phyloP scores from a whole-genome alignment of 108 stramenopile genomes.

The Skeletonema marinoi region DNA sequence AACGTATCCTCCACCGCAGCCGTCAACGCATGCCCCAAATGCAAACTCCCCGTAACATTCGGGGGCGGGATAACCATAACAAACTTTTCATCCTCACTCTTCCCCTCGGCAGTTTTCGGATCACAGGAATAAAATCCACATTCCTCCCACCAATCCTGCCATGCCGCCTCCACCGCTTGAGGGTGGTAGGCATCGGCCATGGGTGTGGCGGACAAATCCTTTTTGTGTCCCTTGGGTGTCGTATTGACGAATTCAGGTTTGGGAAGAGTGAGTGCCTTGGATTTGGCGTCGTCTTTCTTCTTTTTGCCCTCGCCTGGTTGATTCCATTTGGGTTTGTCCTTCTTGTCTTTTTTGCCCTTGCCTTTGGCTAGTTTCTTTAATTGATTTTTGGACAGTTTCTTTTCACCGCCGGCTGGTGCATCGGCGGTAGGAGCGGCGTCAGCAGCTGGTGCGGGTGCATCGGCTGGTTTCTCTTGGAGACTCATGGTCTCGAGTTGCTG shows the following conservation, averaged over 20 bases:
- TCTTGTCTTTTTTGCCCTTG: slow-evolving; percentile 72
- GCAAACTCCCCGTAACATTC: slow-evolving; percentile 97
- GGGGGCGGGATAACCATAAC: slow-evolving; percentile 99
- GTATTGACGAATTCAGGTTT: slow-evolving; percentile 73
- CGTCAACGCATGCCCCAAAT: slow-evolving; percentile 99
- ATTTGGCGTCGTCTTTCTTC: slow-evolving; percentile 64
- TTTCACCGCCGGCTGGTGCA: slow-evolving; percentile 11
- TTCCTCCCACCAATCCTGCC: slow-evolving; percentile 99
- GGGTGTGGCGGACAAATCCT: slow-evolving; percentile 68
- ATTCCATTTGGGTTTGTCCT: slow-evolving; percentile 88
- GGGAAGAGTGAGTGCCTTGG: slow-evolving; percentile 34
- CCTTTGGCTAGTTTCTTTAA: slow-evolving; percentile 85
- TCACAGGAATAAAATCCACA: slow-evolving; percentile 92
- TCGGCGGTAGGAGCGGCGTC: background rate
- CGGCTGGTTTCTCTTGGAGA: slow-evolving; percentile 20
- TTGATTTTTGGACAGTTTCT: slow-evolving; percentile 78
- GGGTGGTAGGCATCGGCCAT: slow-evolving; percentile 97
- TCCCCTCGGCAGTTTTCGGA: slow-evolving; percentile 64
- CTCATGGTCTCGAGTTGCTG: slow-evolving; percentile 33
- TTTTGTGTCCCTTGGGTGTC: slow-evolving; percentile 89
- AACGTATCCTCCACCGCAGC: slow-evolving; percentile 98
- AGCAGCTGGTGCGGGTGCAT: slow-evolving; percentile 9
- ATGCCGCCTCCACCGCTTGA: slow-evolving; percentile 94
- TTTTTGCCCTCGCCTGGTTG: slow-evolving; percentile 56
- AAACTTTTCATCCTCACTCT: slow-evolving; percentile 87